Percentiles rank a stretch among this genome's conserved stretches.
These are phyloP conservation scores for Aspergillus alliaceus DNA, from an alignment of 2,329 filamentous ascomycete species.

Conservation along the genomic window DNA sequence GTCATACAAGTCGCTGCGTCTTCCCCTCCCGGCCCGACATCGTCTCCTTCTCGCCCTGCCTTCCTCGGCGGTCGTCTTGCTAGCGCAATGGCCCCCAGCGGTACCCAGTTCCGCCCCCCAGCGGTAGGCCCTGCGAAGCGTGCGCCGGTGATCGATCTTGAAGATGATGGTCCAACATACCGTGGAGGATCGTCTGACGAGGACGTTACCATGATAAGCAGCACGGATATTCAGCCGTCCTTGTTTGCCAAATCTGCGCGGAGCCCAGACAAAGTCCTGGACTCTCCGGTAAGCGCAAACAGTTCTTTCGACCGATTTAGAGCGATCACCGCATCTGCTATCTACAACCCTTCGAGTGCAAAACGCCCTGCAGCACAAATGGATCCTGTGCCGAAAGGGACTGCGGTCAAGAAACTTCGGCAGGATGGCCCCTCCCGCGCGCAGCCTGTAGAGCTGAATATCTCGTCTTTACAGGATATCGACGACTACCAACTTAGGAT, in stretches of 20 bases:
- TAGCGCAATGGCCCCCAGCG: slow-evolving; percentile 70
- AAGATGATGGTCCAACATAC: slow-evolving; percentile 58
- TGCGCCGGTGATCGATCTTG: slow-evolving; percentile 47
- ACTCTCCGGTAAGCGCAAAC: slow-evolving; percentile 38
- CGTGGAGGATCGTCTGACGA: slow-evolving; percentile 66
- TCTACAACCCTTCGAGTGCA: slow-evolving; percentile 40
- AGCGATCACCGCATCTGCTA: slow-evolving; percentile 44
- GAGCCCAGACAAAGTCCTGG: slow-evolving; percentile 41
- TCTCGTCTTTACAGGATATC: slow-evolving; percentile 52
- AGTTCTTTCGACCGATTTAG: slow-evolving; percentile 38
- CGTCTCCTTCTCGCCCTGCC: slow-evolving; percentile 38
- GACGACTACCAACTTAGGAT: slow-evolving; percentile 48
- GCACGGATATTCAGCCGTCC: slow-evolving; percentile 61
- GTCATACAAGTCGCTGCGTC: slow-evolving; percentile 84
- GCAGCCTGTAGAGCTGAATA: slow-evolving; percentile 39
- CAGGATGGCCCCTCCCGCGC: slow-evolving; percentile 49
- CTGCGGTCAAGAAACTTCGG: slow-evolving; percentile 39
- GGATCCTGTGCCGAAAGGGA: slow-evolving; percentile 40
- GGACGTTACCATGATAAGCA: slow-evolving; percentile 44
- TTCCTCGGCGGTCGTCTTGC: slow-evolving; percentile 50
- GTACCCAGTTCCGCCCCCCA: slow-evolving; percentile 67
- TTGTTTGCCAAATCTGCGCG: slow-evolving; percentile 52
- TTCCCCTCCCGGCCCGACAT: slow-evolving; percentile 66
- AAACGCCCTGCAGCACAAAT: slow-evolving; percentile 48
- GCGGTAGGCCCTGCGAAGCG: slow-evolving; percentile 41